phyloP scores from a whole-genome alignment of 805 yeast genomes.

The Saccharomycopsis olivae region DNA sequence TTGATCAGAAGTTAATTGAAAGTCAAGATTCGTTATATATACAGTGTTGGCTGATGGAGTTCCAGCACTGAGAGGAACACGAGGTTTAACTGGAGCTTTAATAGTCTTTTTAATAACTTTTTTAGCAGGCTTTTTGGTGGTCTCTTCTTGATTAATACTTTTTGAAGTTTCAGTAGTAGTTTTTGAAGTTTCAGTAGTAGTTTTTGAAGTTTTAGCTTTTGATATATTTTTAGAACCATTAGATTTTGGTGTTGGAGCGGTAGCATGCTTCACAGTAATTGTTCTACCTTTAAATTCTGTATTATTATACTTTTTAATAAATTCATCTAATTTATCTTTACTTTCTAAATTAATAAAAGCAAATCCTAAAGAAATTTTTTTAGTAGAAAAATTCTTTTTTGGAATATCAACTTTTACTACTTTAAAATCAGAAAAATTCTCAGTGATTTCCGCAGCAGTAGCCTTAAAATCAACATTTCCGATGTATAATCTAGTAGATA shows the following conservation, averaged over 20 bases:
- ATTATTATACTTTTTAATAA: constrained; percentile 33
- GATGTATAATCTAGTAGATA: constrained; percentile 45
- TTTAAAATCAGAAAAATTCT: constrained; percentile 37
- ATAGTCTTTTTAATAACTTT: constrained; percentile 20
- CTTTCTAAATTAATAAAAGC: constrained; percentile 46
- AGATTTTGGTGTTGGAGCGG: constrained; percentile 26
- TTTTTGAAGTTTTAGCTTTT: constrained; percentile 12
- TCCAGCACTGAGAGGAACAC: constrained; percentile 35
- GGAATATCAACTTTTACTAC: constrained; percentile 44
- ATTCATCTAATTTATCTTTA: constrained; percentile 32
- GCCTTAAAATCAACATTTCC: constrained; percentile 55
- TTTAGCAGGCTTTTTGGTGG: constrained; percentile 10
- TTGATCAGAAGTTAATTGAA: constrained; percentile 35
- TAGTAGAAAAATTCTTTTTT: constrained; percentile 23
- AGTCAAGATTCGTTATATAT: constrained; percentile 51
- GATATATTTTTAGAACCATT: constrained; percentile 16
- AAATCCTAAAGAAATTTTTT: constrained; percentile 39
- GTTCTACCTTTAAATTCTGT: constrained; percentile 35
- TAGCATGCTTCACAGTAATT: constrained; percentile 43
- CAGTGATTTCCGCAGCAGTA: constrained; percentile 43
- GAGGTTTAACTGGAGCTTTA: constrained; percentile 20
- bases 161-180: constrained; percentile 12
- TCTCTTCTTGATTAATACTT: too few species aligned
- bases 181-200: constrained; percentile 6
- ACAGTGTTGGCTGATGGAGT: constrained; percentile 46